Evolutionary conservation across 139 green algal genomes (phyloP).

Genomic region (Coelastrella sp.): DNA sequence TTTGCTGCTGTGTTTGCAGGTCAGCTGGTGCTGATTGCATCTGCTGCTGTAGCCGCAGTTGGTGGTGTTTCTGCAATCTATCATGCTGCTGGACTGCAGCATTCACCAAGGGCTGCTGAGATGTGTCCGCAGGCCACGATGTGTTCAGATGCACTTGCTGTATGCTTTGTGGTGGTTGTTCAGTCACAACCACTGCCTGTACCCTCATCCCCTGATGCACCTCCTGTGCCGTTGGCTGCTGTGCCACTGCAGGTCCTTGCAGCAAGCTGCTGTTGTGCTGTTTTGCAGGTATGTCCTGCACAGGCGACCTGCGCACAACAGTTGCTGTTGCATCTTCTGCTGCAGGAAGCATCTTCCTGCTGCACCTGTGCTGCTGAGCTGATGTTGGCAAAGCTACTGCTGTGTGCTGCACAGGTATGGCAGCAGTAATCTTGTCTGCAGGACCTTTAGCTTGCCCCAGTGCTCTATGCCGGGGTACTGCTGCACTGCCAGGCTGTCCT

Average conservation of each 20-base stretch:
- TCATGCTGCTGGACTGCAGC: constrained; percentile 6
- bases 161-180: background rate
- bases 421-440: no score
- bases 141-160: background rate
- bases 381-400: background rate
- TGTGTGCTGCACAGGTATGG: background rate
- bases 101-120: no score
- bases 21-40: background rate
- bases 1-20: background rate
- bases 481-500: no score
- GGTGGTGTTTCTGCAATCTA: background rate
- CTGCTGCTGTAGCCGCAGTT: constrained; percentile 2
- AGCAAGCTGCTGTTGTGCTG: background rate
- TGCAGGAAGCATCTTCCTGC: background rate
- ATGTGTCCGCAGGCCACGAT: no score
- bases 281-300: background rate
- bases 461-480: no score
- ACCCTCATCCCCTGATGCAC: background rate
- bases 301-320: background rate
- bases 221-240: background rate
- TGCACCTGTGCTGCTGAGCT: background rate
- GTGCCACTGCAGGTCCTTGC: background rate
- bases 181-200: background rate
- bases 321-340: background rate
- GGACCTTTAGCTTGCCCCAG: no score